These are phyloP conservation scores for Moniliella sp. DNA, from an alignment of 1,284 basidiomycete genomes.

Conservation along the genomic window DNA sequence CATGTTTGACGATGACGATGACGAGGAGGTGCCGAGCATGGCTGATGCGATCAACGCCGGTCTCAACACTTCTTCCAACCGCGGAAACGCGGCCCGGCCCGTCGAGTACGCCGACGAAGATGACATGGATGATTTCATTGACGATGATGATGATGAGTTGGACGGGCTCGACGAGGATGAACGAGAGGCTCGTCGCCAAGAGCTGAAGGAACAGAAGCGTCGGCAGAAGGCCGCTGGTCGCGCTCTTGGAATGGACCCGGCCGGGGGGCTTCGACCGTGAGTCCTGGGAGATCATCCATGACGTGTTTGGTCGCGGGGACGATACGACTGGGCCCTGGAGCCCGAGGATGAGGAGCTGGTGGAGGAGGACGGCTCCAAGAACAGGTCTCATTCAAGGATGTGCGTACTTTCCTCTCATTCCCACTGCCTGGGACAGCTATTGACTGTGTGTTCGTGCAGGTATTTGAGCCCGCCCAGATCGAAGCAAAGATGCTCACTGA, in stretches of 20 bases:
- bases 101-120: constrained; percentile 17
- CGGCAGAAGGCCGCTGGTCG: constrained; percentile 5
- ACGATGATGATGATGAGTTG: constrained; percentile 37
- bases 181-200: constrained; percentile 50
- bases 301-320: not conserved
- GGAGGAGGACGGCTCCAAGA: not conserved
- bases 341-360: not conserved
- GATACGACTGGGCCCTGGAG: not conserved
- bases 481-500: constrained; percentile 71
- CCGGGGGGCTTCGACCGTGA: not conserved
- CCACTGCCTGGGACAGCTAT: too few relatives aligned
- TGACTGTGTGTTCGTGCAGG: too few relatives aligned
- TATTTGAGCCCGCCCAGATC: constrained; percentile 93
- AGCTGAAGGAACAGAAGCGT: constrained; percentile 39
- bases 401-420: too few relatives aligned
- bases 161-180: constrained; percentile 37
- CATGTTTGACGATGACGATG: constrained; percentile 48
- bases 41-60: constrained; percentile 13
- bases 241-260: constrained; percentile 3
- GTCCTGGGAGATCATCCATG: not conserved
- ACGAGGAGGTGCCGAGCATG: constrained; percentile 32
- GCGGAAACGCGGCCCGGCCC: not conserved
- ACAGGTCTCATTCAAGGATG: not conserved
- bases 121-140: constrained; percentile 50
- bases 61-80: too few relatives aligned